Percentiles rank a stretch among this genome's conserved stretches.
phyloP scores from a whole-genome alignment of 495 filamentous ascomycete genomes.

The Neurospora sp. region DNA sequence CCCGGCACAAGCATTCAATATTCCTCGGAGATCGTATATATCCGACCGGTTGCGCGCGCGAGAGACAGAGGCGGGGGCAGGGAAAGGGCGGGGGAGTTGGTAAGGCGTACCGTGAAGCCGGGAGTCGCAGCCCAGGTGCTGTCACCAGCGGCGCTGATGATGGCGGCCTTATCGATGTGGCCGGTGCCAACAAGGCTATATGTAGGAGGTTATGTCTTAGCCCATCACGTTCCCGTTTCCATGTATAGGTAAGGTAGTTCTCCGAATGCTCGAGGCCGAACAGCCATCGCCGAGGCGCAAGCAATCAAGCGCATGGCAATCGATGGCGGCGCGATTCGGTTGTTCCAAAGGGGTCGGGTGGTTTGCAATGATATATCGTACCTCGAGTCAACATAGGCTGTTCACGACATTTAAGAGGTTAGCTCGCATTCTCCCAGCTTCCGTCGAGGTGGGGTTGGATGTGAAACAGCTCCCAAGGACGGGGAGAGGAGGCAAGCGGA shows the following conservation, averaged over 20 bases:
- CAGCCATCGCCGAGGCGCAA: neutral
- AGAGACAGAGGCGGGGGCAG: too few species aligned
- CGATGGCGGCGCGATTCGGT: neutral
- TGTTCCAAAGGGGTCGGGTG: neutral
- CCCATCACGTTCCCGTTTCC: neutral
- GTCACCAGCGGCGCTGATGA: constrained; percentile 72
- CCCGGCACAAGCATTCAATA: neutral
- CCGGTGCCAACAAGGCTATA: constrained; percentile 70
- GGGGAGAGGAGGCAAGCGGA: neutral
- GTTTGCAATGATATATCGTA: constrained; percentile 13
- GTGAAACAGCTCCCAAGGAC: neutral
- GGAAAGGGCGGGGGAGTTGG: too few species aligned
- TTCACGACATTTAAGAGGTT: constrained; percentile 17
- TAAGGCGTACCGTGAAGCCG: constrained; percentile 57
- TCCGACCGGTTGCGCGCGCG: neutral
- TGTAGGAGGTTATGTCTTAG: neutral
- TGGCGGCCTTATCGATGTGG: constrained; percentile 80
- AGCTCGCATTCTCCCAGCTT: constrained; percentile 21
- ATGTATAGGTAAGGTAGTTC: neutral
- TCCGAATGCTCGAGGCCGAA: neutral
- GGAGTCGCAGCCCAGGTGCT: constrained; percentile 69
- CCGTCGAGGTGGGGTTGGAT: constrained; percentile 25
- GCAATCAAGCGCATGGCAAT: neutral
- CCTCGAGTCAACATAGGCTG: constrained; percentile 43
- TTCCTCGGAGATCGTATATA: neutral